These are phyloP conservation scores for Sanghuangporus weigelae DNA, from an alignment of 1,284 basidiomycete genomes.

Conservation along the genomic window DNA sequence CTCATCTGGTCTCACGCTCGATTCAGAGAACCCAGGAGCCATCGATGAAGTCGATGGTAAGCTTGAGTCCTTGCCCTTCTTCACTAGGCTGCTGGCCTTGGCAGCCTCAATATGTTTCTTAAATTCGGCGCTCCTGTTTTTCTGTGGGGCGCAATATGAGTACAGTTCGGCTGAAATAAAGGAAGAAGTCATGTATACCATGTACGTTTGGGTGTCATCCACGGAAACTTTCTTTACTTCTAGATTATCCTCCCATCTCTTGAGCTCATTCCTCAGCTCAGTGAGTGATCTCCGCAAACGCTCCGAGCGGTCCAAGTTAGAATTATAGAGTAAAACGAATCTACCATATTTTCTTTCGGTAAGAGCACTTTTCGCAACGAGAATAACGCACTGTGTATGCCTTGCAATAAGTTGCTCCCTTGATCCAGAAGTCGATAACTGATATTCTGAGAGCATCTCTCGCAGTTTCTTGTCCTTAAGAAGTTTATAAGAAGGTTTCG, in stretches of 20 bases:
- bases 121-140: constrained; percentile 11
- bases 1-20: neutral
- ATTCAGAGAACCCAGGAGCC: neutral
- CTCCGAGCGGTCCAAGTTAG: constrained; percentile 58
- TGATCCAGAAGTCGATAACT: constrained; percentile 48
- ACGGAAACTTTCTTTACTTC: constrained; percentile 37
- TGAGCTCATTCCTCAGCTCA: constrained; percentile 49
- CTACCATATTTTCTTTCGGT: constrained; percentile 30
- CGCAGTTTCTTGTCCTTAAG: constrained; percentile 58
- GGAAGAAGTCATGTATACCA: constrained; percentile 31
- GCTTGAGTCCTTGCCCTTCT: neutral
- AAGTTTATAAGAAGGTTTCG: constrained; percentile 60
- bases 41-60: too few species aligned
- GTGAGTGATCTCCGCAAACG: constrained; percentile 40
- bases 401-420: constrained; percentile 45
- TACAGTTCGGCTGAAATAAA: neutral
- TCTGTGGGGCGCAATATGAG: neutral
- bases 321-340: constrained; percentile 65
- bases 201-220: constrained; percentile 41
- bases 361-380: neutral
- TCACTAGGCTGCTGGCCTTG: neutral
- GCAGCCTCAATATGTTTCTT: constrained; percentile 12
- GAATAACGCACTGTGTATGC: constrained; percentile 48
- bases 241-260: constrained; percentile 51
- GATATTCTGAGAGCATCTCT: constrained; percentile 50